Conservation (phyloP, 352 stramenopile species). For the Pythium folliculosum region DNA sequence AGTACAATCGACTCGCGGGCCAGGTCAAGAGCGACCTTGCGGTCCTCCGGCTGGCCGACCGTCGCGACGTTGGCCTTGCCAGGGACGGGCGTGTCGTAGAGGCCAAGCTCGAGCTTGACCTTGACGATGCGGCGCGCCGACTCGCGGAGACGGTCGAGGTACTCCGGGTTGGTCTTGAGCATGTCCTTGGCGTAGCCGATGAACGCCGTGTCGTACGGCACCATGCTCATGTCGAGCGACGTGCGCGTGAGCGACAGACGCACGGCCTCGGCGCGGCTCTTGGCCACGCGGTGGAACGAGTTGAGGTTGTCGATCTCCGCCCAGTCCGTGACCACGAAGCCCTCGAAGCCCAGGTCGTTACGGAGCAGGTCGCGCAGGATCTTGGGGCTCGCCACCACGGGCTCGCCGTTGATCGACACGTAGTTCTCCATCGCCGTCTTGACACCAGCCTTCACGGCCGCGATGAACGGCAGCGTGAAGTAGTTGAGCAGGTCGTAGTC, state of each 20-base stretch:
- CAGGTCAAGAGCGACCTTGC: slow-evolving; percentile 26
- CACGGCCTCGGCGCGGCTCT: slow-evolving; percentile 40
- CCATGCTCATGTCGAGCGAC: slow-evolving; percentile 86
- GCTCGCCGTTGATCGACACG: slow-evolving; percentile 91
- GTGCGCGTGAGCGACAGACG: slow-evolving; percentile 54
- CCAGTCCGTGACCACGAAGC: slow-evolving; percentile 83
- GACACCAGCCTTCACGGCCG: slow-evolving; percentile 76
- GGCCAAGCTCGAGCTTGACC: slow-evolving; percentile 31
- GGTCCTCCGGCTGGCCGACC: slow-evolving; percentile 26
- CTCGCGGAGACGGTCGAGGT: slow-evolving; percentile 20
- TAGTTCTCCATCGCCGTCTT: slow-evolving; percentile 95
- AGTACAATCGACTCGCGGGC: slow-evolving; percentile 59
- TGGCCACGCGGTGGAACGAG: slow-evolving; percentile 55
- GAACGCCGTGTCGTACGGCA: slow-evolving; percentile 36
- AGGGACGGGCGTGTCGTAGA: slow-evolving; percentile 30
- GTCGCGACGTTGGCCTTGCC: slow-evolving; percentile 34
- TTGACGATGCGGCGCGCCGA: slow-evolving; percentile 31
- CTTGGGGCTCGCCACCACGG: slow-evolving; percentile 84
- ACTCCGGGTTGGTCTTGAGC: slow-evolving; percentile 30
- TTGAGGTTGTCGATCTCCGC: slow-evolving; percentile 76
- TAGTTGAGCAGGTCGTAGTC: slow-evolving; percentile 86
- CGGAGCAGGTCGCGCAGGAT: slow-evolving; percentile 50
- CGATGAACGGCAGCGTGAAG: slow-evolving; percentile 83
- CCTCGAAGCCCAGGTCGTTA: slow-evolving; percentile 64
- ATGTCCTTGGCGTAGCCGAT: slow-evolving; percentile 34